These are phyloP conservation scores for Fraxinus baroniana DNA, from an alignment of 305 asterid species.

Conservation along the genomic window DNA sequence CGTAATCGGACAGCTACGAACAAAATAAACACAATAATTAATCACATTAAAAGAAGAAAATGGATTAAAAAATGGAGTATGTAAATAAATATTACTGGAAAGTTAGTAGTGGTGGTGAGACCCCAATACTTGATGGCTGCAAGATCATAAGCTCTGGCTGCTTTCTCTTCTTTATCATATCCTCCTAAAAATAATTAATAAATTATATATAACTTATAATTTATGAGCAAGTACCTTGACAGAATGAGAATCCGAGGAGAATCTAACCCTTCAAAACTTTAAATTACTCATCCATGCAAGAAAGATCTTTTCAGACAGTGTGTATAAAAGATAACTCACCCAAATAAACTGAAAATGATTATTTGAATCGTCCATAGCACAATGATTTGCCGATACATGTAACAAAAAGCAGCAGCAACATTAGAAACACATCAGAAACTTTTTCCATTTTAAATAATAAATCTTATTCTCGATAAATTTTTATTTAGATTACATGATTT, in stretches of 20 bases:
- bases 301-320: not conserved
- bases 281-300: not conserved
- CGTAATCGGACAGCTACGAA: constrained; percentile 55
- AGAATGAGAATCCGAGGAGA: constrained; percentile 46
- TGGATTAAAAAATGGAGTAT: not conserved
- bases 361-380: constrained; percentile 35
- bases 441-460: not conserved
- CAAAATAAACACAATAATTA: not conserved
- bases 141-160: constrained; percentile 95
- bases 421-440: constrained; percentile 1
- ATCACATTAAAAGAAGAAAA: not conserved
- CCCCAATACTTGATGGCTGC: constrained; percentile 99
- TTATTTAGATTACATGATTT: not conserved
- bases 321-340: constrained; percentile 50
- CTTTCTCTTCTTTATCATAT: constrained; percentile 90
- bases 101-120: constrained; percentile 88
- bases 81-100: constrained; percentile 45
- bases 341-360: constrained; percentile 69
- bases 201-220: not conserved
- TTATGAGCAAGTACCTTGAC: not conserved
- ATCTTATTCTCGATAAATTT: not conserved
- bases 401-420: constrained; percentile 44
- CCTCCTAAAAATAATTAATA: constrained; percentile 54
- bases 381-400: constrained; percentile 52
- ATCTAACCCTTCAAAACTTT: constrained; percentile 16